Base-by-base conservation (phyloP, 768 basidiomycete genomes). In the Gloeopeniophorella convolvens region DNA sequence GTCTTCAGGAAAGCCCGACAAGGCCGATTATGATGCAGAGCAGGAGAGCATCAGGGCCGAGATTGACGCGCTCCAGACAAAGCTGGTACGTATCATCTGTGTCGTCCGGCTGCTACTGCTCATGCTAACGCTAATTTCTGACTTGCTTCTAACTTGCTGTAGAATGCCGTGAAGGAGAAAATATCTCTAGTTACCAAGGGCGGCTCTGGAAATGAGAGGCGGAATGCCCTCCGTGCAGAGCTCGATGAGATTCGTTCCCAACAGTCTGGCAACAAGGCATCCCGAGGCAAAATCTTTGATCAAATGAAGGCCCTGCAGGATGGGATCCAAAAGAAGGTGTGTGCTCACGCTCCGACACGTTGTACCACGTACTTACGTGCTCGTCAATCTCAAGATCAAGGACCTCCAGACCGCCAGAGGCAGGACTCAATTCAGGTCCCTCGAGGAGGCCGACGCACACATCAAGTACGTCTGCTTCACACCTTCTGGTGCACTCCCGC, bases 391-490 rank as follows among this genome's bases (percentile, higher is more conserved):
- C 50, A 52, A 95, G 90, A 77, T 83, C 61, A 92, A 93, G 68
- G 92, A 91, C 62, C 73, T 96, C 55, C 84, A 96, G 64, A 74
- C 84, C 41, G 76, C 86, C 5, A 84, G 83, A 66, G 72, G 77
- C 24, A 98, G 95, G 69, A 72, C 77, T 1, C 70, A 79, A 13
- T 96, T 79, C 71, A 93, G 87, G 71, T 82, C 78, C 16, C 82
- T 85, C 32, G 82, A 75, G 12, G 96, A 99, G 46, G 79, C 96
- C 37, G 94, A 99, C 62, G 75, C 78, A 33, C 88, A 85, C 55
- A 83, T 97, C 68, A 78, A 78, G 95, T 92, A 69, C 15, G 84
- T 66, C 45, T 40, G n/a, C 9, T 42, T 32, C 13, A 3, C 54
- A 51, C 23, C 36, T 36, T 35, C 4, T 10, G 30, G 37, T 47